Conservation (phyloP, 2,329 filamentous ascomycete species). For the Cladosporium colombiae region DNA sequence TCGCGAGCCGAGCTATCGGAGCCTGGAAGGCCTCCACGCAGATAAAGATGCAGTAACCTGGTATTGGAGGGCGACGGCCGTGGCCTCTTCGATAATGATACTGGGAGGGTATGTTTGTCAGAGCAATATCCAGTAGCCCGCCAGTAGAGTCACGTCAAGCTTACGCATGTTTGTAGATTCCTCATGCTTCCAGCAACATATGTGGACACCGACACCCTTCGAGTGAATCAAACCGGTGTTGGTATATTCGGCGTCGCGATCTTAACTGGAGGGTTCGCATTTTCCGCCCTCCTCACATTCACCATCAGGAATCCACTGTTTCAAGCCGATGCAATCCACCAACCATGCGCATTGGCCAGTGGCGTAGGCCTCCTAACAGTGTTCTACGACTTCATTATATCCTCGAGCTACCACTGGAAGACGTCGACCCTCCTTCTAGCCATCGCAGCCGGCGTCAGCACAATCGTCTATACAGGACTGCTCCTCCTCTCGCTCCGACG, state of each 20-base stretch:
- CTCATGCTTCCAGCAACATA: slow-evolving; percentile 52
- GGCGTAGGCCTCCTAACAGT: slow-evolving; percentile 51
- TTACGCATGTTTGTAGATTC: slow-evolving; percentile 42
- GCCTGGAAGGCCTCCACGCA: slow-evolving; percentile 29
- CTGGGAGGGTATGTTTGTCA: slow-evolving; percentile 46
- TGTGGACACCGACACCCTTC: slow-evolving; percentile 42
- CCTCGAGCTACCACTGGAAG: slow-evolving; percentile 44
- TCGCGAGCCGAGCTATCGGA: slow-evolving; percentile 34
- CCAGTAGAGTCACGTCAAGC: slow-evolving; percentile 22
- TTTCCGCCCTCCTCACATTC: slow-evolving; percentile 51
- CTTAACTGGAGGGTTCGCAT: slow-evolving; percentile 50
- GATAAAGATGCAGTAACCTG: slow-evolving; percentile 39
- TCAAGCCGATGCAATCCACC: slow-evolving; percentile 50
- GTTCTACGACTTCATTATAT: slow-evolving; percentile 50
- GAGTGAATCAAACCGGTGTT: slow-evolving; percentile 43
- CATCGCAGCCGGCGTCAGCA: slow-evolving; percentile 42
- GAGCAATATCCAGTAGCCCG: slow-evolving; percentile 23
- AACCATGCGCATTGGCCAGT: slow-evolving; percentile 47
- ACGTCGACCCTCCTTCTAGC: slow-evolving; percentile 47
- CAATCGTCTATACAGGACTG: slow-evolving; percentile 45
- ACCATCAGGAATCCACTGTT: slow-evolving; percentile 49
- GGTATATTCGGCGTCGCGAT: slow-evolving; percentile 50
- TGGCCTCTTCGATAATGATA: slow-evolving; percentile 49
- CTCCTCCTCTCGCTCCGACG: slow-evolving; percentile 35
- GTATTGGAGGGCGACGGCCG: slow-evolving; percentile 51